Evolutionary conservation across 148 eudicot genomes (phyloP), one percentile per base, ranked within the genome.

Genomic region (Rhododendron ovatum): DNA sequence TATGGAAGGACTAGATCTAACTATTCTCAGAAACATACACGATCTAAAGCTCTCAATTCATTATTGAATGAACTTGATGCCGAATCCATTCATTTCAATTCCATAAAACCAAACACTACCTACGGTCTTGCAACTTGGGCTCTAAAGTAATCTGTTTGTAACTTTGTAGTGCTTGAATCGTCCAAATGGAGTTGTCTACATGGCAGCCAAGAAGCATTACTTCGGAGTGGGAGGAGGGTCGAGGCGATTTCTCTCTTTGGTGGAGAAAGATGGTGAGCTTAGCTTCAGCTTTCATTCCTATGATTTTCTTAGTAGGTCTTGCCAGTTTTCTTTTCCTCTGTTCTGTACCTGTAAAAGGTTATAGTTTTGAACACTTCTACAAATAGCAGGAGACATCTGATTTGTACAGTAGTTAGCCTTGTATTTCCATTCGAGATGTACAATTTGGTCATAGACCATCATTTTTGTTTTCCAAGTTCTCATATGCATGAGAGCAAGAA

Each of bases 211-310:
- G 92, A 97, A 95, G 89, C 90, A 97, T 88, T 97, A 97, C 88
- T 97, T 97, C 85, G 99, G 99, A 65, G 99, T 97, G 67, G 99
- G 99, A 65, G 99, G 99, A 51, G 99, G 99, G 85, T 92, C 99
- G 59, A 92, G 98, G 88, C 91, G 90, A 22, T 97, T 97, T 86
- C 37, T 97, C 24, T 94, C 99, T 30, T 41, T 93, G 85, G 96
- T 94, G 30, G 98, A 95, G 86, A 93, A 94, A 90, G 98, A 97
- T 67, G 95, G 99, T 96, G 84, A 89, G 93, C 81, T 88, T 26
- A 53, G 43, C n/a, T 76, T 65, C 37, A 37, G 37, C 37, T 3
- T 37, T 37, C 79, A 22, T 53, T 6, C 12, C 22, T 33, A 24
- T 22, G 48, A 41, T 65, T 17, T 39, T 11, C 43, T 33, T 26